Percentiles rank a stretch among this genome's conserved stretches.
phyloP scores from a whole-genome alignment of 1,284 basidiomycete genomes.

The Cryptococcus sp. region DNA sequence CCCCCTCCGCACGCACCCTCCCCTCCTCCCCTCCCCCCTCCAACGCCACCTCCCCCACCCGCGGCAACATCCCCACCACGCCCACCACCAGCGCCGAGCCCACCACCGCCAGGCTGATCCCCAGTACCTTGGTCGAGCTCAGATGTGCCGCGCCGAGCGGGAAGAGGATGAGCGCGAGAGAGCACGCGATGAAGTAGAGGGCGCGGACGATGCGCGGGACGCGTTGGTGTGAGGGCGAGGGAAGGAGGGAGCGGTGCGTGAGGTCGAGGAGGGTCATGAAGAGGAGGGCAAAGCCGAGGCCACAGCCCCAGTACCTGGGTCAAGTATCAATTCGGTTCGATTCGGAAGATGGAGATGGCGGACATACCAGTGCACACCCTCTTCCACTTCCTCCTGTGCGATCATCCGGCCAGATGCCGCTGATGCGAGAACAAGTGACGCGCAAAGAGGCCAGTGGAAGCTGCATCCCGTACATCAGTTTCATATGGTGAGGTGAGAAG shows the following conservation, averaged over 20 bases:
- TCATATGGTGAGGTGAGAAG: background rate
- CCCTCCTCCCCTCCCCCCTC: constrained; percentile 3
- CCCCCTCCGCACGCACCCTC: background rate
- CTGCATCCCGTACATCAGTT: constrained; percentile 6
- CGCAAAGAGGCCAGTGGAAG: constrained; percentile 49
- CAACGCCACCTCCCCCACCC: background rate
- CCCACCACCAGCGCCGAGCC: constrained; percentile 24
- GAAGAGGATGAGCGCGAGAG: constrained; percentile 28
- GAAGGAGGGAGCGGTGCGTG: constrained; percentile 36
- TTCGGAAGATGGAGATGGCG: background rate
- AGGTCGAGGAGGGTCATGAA: constrained; percentile 44
- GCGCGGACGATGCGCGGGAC: constrained; percentile 12
- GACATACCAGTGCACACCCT: constrained; percentile 17
- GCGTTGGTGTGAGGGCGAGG: background rate
- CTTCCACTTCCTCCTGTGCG: constrained; percentile 23
- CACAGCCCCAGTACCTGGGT: constrained; percentile 47
- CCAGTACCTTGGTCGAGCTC: constrained; percentile 19
- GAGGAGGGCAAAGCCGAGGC: constrained; percentile 44
- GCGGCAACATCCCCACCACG: constrained; percentile 22
- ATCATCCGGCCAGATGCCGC: constrained; percentile 46
- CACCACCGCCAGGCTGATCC: constrained; percentile 23
- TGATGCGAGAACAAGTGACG: constrained; percentile 45
- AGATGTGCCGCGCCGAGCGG: constrained; percentile 20
- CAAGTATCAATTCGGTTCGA: background rate
- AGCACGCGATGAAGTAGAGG: constrained; percentile 13